Percentiles rank a stretch among this genome's conserved stretches.
Conservation (phyloP, 1,284 basidiomycete genomes). For the Pterulicium gracile region DNA sequence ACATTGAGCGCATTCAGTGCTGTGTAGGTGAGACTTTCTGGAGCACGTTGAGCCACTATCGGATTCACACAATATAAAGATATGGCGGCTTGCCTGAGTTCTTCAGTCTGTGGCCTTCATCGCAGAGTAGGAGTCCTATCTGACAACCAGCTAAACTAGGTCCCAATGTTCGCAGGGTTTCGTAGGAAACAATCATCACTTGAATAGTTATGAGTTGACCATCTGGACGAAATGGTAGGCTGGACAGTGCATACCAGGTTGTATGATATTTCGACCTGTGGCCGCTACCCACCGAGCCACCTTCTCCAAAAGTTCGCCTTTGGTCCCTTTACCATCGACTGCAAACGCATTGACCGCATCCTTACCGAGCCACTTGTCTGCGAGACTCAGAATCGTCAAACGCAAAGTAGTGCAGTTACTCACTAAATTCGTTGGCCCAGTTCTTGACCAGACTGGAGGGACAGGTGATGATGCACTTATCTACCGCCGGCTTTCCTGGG, state of each 20-base stretch:
- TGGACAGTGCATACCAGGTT: constrained; percentile 57
- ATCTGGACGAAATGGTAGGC: not conserved
- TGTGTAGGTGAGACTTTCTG: constrained; percentile 85
- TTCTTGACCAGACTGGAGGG: constrained; percentile 96
- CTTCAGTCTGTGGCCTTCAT: constrained; percentile 96
- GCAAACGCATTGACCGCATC: constrained; percentile 75
- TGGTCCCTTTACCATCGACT: constrained; percentile 85
- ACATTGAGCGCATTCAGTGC: constrained; percentile 82
- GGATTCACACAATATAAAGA: not conserved
- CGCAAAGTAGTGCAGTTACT: constrained; percentile 15
- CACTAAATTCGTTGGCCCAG: constrained; percentile 95
- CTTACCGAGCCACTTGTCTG: constrained; percentile 90
- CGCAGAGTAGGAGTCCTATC: constrained; percentile 89
- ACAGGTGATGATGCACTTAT: constrained; percentile 97
- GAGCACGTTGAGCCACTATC: constrained; percentile 4
- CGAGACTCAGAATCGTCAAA: constrained; percentile 4
- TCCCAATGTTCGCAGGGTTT: constrained; percentile 82
- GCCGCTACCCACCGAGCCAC: constrained; percentile 85
- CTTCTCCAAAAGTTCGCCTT: constrained; percentile 66
- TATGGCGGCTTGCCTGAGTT: constrained; percentile 85
- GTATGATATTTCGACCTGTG: constrained; percentile 76
- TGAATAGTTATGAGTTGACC: constrained; percentile 3
- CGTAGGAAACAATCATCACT: constrained; percentile 99
- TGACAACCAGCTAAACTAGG: constrained; percentile 68
- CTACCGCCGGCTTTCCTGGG: constrained; percentile 79